Conservation (phyloP, 108 stramenopile genomes). For the Skeletonema grethae region DNA sequence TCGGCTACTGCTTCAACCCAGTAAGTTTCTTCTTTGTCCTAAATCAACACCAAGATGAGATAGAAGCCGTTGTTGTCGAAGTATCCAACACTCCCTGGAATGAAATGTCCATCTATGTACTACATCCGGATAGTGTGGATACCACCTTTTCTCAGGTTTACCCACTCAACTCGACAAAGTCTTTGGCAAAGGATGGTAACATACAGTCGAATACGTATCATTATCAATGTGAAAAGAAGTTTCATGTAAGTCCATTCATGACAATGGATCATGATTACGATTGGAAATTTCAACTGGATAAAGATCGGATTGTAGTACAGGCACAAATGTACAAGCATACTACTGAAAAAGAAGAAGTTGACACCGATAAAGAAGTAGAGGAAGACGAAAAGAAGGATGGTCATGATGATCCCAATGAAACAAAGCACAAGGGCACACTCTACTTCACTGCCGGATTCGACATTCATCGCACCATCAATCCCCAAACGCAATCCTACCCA, state of each 20-base stretch:
- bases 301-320: constrained; percentile 33
- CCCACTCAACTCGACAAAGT: not conserved
- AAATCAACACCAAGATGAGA: constrained; percentile 18
- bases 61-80: constrained; percentile 86
- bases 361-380: not conserved
- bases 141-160: constrained; percentile 26
- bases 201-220: constrained; percentile 33
- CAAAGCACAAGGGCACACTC: not conserved
- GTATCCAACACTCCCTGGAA: constrained; percentile 96
- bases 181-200: not conserved
- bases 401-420: not conserved
- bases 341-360: constrained; percentile 2
- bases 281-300: constrained; percentile 74
- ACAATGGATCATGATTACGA: constrained; percentile 94
- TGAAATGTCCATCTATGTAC: constrained; percentile 92
- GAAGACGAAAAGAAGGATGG: not conserved
- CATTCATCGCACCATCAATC: constrained; percentile 18
- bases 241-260: constrained; percentile 99
- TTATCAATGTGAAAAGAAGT: constrained; percentile 75
- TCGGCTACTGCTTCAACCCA: constrained; percentile 91
- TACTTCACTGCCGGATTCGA: constrained; percentile 57
- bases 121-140: constrained; percentile 79
- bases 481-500: constrained; percentile 31
- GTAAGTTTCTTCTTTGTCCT: constrained; percentile 84
- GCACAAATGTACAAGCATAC: constrained; percentile 29